Evolutionary conservation across 1,284 basidiomycete genomes (phyloP), one percentile per base, ranked within the genome.

Genomic region (Heterobasidion occidentale): DNA sequence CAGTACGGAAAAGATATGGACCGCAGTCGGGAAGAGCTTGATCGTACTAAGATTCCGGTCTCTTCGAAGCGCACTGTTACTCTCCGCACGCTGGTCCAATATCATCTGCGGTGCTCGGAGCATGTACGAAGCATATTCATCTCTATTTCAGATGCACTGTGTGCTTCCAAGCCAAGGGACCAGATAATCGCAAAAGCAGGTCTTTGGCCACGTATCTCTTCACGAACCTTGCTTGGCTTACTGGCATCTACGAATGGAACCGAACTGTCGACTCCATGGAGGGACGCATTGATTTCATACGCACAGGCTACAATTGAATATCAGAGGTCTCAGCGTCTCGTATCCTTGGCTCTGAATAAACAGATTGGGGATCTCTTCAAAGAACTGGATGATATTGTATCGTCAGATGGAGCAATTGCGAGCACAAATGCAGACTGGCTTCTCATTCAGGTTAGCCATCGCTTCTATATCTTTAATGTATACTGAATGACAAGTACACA

Each of bases 371-470:
- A 76, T 1, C 65, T 72, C 46, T 59, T 38, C n/a, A 47, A 19
- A 19, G 46, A 47, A 17, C 12, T 19, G n/a, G 46, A 17, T 47
- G 15, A 47, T 17, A 9, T 47, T 9, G 9, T 19, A 27, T 47
- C 9, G 11, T 11, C 11, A 11, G 42, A n/a, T 12, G 42, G 42
- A 44, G n/a, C 46, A 47, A 27, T 9, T 19, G n/a, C 46, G 20
- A 17, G 46, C 9, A 47, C 17, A 58, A 52, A 69, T 53, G 60
- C 68, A 2, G 77, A 78, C 55, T 81, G 79, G 78, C 63, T 80
- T 0, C 56, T 80, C 4, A 69, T 80, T 14, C 46, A 47, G 46
- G 46, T 47, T 47, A 9, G 9, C 20, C 9, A 9, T 17, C 17
- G 46, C 9, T 27, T 17, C 46, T 9, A 11, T 3, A 9, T 42